A percentile compares a stretch with the other conserved stretches of the same genome.
Conservation (phyloP, 371 early-diverging fungal species). For the Capillidium rhysosporum region DNA sequence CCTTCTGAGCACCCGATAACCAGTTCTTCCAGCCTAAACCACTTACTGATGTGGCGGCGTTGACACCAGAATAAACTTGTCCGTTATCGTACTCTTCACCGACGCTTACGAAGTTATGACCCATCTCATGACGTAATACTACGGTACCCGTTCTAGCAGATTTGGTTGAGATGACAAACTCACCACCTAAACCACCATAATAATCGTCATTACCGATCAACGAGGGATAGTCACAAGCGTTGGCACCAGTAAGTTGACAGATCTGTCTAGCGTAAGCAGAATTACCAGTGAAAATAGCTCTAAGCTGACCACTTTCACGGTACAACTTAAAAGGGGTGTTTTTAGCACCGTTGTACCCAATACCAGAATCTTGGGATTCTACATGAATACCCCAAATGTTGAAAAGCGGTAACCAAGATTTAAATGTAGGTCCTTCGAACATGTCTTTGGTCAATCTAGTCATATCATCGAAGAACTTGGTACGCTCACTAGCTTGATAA, state of each 20-base stretch:
- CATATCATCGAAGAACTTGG: constrained; percentile 26
- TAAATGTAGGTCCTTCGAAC: constrained; percentile 27
- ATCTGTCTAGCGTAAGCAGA: constrained; percentile 20
- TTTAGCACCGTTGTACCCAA: constrained; percentile 22
- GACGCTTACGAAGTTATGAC: constrained; percentile 27
- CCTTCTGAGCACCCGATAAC: constrained; percentile 20
- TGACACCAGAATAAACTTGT: constrained; percentile 29
- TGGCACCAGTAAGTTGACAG: constrained; percentile 20
- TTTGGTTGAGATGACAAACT: constrained; percentile 34
- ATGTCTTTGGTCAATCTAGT: constrained; percentile 27
- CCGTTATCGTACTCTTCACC: constrained; percentile 39
- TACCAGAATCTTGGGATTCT: constrained; percentile 24
- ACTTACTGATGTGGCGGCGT: constrained; percentile 15
- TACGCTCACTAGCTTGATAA: constrained; percentile 21
- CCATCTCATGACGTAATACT: constrained; percentile 34
- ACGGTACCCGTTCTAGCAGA: constrained; percentile 26
- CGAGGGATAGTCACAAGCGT: constrained; percentile 32
- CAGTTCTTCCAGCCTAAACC: constrained; percentile 24
- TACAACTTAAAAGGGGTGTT: constrained; percentile 33
- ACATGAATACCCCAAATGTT: constrained; percentile 33
- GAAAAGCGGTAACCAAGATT: constrained; percentile 24
- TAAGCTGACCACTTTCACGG: constrained; percentile 33
- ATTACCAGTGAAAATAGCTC: constrained; percentile 28
- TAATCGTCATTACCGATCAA: constrained; percentile 33
- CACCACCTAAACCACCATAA: constrained; percentile 46